Evolutionary conservation across 2,329 filamentous ascomycete genomes (phyloP), one percentile per base, ranked within the genome.

Genomic region (Fusarium sp.): DNA sequence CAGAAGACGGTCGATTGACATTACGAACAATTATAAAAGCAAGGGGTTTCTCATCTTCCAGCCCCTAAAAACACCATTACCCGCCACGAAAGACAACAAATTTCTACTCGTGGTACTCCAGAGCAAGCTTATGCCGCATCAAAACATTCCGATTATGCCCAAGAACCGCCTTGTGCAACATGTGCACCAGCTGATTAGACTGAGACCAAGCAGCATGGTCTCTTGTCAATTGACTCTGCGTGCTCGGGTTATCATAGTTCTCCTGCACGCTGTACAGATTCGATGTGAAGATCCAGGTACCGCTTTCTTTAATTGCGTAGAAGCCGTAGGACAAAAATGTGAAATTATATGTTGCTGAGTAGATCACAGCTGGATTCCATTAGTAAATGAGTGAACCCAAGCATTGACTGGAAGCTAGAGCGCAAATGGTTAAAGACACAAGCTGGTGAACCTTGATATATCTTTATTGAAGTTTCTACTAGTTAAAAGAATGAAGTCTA

Each of bases 391-490:
- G 1, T 15, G 14, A 35, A 15, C 32, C 7, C 7, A 35, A 35
- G 32, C 7, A 8, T 35, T 1, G 3, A 15, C 32, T 35, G 3
- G 32, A 35, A 35, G 2, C 32, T 35, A 0, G 6, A 41, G 20
- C 9, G 1, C 39, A 2, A 6, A 12, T 5, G 18, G 1, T 12
- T 4, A 24, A 18, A 13, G 17, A 18, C 0, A 26, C 4, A 3
- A 17, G 20, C 6, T 12, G 7, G 1, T 18, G 1, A 30, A 17
- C 3, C 3, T n/a, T 50, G 3, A 32, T n/a, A 9, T 50, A 26
- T 32, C 8, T 32, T 3, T 13, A 32, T 30, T 48, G 14, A 6
- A 0, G 26, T 17, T 12, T 17, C 2, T 5, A 47, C 13, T n/a
- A 30, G 3, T 3, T 32, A 10, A n/a, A 50, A 1, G 47, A 50